Evolutionary conservation across 2,329 filamentous ascomycete genomes (phyloP).

Genomic region (Penicillium occitanis): DNA sequence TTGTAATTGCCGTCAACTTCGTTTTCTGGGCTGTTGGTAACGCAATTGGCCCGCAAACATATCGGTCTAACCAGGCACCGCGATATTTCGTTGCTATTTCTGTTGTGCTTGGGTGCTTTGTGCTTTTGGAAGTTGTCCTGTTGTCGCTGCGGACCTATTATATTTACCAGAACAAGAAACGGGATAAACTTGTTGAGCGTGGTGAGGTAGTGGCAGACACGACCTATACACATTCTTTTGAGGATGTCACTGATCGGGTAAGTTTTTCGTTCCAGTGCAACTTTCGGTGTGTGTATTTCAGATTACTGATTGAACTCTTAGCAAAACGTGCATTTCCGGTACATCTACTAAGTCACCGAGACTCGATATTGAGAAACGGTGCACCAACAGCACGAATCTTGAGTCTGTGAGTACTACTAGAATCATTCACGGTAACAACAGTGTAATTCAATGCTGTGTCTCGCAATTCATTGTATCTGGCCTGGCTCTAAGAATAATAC

Average conservation of each 20-base stretch:
- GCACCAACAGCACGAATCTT: background rate
- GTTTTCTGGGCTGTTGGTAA: slow-evolving; percentile 69
- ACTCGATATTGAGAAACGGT: background rate
- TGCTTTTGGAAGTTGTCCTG: slow-evolving; percentile 7
- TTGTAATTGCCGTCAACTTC: slow-evolving; percentile 68
- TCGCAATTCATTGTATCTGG: background rate
- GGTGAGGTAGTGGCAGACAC: slow-evolving; percentile 5
- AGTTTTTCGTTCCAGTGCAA: background rate
- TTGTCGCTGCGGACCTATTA: slow-evolving; percentile 3
- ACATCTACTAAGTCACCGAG: background rate
- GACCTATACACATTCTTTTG: slow-evolving; percentile 6
- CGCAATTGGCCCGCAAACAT: slow-evolving; percentile 65
- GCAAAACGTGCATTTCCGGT: background rate
- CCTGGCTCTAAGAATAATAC: background rate
- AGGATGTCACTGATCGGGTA: slow-evolving; percentile 9
- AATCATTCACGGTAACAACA: background rate
- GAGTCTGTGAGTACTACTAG: background rate
- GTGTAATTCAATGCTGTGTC: background rate
- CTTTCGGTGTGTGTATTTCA: too few relatives aligned
- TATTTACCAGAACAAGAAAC: slow-evolving; percentile 5
- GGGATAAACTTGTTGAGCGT: slow-evolving; percentile 1
- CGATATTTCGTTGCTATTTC: background rate
- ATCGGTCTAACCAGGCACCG: slow-evolving; percentile 57
- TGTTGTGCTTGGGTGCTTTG: slow-evolving; percentile 6
- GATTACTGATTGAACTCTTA: background rate